Evolutionary conservation across 192 early-diverging fungal species (phyloP), one percentile per base, ranked within the genome.

Genomic region (Umbelopsis sp.): DNA sequence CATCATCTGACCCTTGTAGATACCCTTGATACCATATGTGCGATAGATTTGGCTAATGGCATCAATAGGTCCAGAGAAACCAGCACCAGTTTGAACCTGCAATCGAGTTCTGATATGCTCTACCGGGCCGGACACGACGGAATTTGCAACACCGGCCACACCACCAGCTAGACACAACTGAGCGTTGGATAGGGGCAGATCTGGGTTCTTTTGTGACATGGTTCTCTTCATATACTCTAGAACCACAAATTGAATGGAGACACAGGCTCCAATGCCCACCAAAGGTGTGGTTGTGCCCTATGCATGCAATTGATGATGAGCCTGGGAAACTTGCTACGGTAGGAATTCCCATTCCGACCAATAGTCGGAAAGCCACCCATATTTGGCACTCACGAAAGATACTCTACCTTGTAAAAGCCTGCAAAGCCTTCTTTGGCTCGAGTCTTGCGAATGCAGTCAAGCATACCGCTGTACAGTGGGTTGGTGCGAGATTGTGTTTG

Each of bases 71-170:
- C 97, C 91, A 52, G 77, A 79, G 77, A 86, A 91, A 51, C 70
- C 71, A 20, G 83, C 80, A 3, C 87, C 82, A 3, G 90, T 89
- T 80, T 99, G 97, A 9, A 97, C 94, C 76, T 99, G 97, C 65
- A 99, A 87, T 58, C 97, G 90, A 22, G 92, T 96, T 70, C 97
- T 86, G 72, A 99, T 92, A 70, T 99, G 97, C 80, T 99, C 97
- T 35, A 99, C 95, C 6, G 97, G 97, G 1, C 95, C 90, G 9
- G 89, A 95, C 2, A 98, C 82, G 16, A 97, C 75, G 30, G 93
- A 93, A 83, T 97, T 97, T 48, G 94, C 92, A 9, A 94, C 79
- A 58, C 97, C 97, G 35, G 91, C 90, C 0, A 87, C 84, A 35
- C 95, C 94, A 37, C 97, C 97, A 16, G 90, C 85, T 22, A 93